Conservation (phyloP, 208 protist genomes). For the Leishmania lainsoni region DNA sequence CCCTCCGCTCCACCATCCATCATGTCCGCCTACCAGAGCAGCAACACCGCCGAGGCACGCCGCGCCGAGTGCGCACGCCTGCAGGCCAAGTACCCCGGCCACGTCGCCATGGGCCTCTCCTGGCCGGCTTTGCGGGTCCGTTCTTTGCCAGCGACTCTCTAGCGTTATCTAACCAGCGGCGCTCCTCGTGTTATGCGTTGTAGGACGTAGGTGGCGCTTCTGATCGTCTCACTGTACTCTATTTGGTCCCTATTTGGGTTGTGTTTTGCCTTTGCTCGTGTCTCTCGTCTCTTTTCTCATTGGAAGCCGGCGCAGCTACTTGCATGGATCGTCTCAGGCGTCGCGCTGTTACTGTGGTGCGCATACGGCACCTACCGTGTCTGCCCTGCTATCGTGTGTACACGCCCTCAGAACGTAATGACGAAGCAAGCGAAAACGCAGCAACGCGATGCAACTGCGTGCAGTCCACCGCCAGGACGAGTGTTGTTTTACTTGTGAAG, state of each 20-base stretch:
- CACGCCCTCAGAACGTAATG: not conserved
- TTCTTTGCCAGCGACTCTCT: not conserved
- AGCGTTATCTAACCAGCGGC: not conserved
- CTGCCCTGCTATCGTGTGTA: not conserved
- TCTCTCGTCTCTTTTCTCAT: not conserved
- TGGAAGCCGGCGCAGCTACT: not conserved
- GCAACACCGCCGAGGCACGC: slow-evolving; percentile 3
- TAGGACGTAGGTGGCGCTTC: too few species aligned
- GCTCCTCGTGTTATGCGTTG: not conserved
- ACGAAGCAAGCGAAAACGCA: not conserved
- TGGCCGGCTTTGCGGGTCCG: not conserved
- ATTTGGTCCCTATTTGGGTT: too few species aligned
- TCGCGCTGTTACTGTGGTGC: not conserved
- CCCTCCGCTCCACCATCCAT: not conserved
- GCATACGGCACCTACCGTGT: not conserved
- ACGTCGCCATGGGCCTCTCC: slow-evolving; percentile 6
- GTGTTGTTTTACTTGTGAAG: too few species aligned
- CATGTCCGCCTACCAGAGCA: slow-evolving; percentile 15
- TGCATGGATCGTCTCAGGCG: not conserved
- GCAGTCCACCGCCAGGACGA: too few species aligned
- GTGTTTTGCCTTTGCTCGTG: not conserved
- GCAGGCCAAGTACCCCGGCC: slow-evolving; percentile 22
- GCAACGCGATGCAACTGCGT: too few species aligned
- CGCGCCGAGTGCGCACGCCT: slow-evolving; percentile 22
- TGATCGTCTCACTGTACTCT: too few species aligned